Evolutionary conservation across 1,284 basidiomycete species (phyloP).

Genomic region (Afroboletus lepidellus): DNA sequence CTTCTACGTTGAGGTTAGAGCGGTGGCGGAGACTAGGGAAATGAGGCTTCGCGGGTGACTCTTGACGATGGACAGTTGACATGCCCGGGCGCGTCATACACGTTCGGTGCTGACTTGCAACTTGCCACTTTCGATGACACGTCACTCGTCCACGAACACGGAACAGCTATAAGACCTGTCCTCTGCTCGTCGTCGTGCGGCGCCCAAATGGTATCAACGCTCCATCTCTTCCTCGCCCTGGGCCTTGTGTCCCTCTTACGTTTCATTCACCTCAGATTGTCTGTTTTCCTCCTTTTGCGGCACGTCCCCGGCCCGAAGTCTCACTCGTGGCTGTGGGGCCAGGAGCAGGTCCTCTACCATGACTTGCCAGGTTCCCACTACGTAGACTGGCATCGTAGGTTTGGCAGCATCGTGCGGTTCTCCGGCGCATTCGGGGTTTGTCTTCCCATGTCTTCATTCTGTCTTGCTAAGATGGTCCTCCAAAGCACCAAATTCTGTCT

Average conservation of each 20-base stretch:
- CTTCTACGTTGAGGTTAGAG: slow-evolving; percentile 32
- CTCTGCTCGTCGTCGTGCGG: neutral
- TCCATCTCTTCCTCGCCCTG: slow-evolving; percentile 13
- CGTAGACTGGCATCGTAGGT: slow-evolving; percentile 48
- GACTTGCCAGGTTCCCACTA: slow-evolving; percentile 48
- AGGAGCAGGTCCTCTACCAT: slow-evolving; percentile 54
- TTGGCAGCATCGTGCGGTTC: slow-evolving; percentile 52
- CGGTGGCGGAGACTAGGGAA: slow-evolving; percentile 31
- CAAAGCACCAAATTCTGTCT: slow-evolving; percentile 53
- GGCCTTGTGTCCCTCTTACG: slow-evolving; percentile 21
- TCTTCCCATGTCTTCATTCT: neutral
- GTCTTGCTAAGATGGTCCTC: slow-evolving; percentile 4
- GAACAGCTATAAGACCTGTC: slow-evolving; percentile 12
- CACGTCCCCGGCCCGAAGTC: slow-evolving; percentile 47
- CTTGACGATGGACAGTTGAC: slow-evolving; percentile 14
- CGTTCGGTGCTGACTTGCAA: slow-evolving; percentile 12
- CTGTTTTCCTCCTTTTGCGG: slow-evolving; percentile 33
- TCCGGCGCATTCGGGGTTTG: slow-evolving; percentile 53
- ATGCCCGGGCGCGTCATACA: neutral
- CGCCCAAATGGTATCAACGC: slow-evolving; percentile 16
- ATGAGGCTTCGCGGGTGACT: slow-evolving; percentile 26
- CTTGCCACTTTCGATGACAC: slow-evolving; percentile 1
- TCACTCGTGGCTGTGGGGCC: slow-evolving; percentile 54
- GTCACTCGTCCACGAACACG: slow-evolving; percentile 12
- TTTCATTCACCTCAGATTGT: slow-evolving; percentile 25